Evolutionary conservation across 805 yeast species (phyloP).

Genomic region (Candida loeiensis): DNA sequence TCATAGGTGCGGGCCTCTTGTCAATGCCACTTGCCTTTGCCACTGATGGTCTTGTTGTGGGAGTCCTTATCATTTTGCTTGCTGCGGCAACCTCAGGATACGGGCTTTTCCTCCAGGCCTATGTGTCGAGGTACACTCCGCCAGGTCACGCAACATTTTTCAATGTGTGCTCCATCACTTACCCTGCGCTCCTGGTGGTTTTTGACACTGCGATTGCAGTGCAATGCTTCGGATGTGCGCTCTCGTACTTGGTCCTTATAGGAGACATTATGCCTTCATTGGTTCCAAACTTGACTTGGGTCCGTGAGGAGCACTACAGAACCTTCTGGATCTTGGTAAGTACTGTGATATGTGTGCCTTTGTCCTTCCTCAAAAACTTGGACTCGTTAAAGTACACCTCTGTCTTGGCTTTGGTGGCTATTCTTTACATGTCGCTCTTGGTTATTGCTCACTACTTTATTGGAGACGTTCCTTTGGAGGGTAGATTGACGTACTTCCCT

Average conservation of each 20-base stretch:
- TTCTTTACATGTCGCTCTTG: constrained; percentile 67
- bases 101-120: constrained; percentile 63
- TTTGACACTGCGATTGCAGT: constrained; percentile 68
- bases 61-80: constrained; percentile 47
- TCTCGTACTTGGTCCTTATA: constrained; percentile 64
- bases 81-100: constrained; percentile 66
- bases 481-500: constrained; percentile 25
- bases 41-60: constrained; percentile 45
- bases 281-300: constrained; percentile 21
- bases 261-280: constrained; percentile 71
- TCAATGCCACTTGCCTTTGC: constrained; percentile 70
- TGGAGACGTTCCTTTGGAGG: constrained; percentile 45
- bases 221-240: constrained; percentile 69
- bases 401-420: constrained; percentile 75
- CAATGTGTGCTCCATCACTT: constrained; percentile 56
- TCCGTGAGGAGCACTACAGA: constrained; percentile 30
- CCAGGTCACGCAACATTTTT: constrained; percentile 67
- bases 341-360: constrained; percentile 45
- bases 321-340: constrained; percentile 61
- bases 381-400: constrained; percentile 87
- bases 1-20: constrained; percentile 63
- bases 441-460: constrained; percentile 68
- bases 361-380: constrained; percentile 69
- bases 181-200: constrained; percentile 56
- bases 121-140: constrained; percentile 49